Conservation (phyloP, 345 rosid genomes). For the Hibiscus mutabilis region DNA sequence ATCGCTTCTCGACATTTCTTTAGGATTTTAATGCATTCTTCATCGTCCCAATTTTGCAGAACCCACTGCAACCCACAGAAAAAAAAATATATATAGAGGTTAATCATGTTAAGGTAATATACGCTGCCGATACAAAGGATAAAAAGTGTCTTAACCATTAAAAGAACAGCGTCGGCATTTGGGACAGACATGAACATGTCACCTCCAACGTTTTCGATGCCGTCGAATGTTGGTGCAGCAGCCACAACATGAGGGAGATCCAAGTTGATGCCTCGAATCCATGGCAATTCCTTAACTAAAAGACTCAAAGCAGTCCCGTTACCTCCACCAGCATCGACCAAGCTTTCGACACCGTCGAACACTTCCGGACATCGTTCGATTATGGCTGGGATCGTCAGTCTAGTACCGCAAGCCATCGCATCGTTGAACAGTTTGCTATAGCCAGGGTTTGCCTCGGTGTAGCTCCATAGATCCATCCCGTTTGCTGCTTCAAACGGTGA, state of each 20-base stretch:
- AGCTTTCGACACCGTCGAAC: constrained; percentile 41
- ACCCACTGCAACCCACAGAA: constrained; percentile 31
- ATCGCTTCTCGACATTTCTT: constrained; percentile 65
- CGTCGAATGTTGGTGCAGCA: constrained; percentile 27
- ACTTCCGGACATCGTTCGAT: constrained; percentile 34
- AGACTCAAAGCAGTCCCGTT: constrained; percentile 45
- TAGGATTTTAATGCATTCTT: constrained; percentile 52
- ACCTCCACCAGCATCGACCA: constrained; percentile 79
- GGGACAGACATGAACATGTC: constrained; percentile 65
- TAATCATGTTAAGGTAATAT: background rate
- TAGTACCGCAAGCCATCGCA: constrained; percentile 61
- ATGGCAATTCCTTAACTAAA: constrained; percentile 51
- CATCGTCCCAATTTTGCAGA: constrained; percentile 67
- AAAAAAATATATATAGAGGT: background rate
- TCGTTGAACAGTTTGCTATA: constrained; percentile 39
- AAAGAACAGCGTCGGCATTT: constrained; percentile 26
- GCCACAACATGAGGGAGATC: constrained; percentile 68
- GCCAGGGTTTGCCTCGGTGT: constrained; percentile 28
- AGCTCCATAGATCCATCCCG: constrained; percentile 45
- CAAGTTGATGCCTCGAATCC: constrained; percentile 56
- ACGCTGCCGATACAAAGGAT: background rate
- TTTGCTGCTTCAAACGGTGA: constrained; percentile 45
- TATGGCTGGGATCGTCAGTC: constrained; percentile 30
- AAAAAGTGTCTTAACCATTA: background rate
- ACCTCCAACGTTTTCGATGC: constrained; percentile 56